Evolutionary conservation across 495 filamentous ascomycete genomes (phyloP), one percentile per base, ranked within the genome.

Genomic region (Trichoderma virens): DNA sequence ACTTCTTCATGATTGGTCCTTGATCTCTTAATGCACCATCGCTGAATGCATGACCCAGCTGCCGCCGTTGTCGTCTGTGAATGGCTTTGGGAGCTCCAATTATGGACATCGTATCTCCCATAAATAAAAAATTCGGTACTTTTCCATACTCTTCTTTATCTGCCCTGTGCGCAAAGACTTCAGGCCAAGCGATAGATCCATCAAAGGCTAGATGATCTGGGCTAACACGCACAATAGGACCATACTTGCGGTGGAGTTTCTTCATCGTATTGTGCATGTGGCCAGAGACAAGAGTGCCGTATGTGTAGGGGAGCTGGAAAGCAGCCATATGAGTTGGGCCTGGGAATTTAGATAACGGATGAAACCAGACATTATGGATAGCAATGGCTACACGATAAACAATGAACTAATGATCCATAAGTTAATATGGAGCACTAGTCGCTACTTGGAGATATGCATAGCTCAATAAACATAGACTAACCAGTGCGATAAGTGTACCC

Each of bases 171-270:
- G 80, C 82, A 64, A 88, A 85, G 61, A 90, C 85, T 62, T 86
- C 84, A 27, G 79, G 78, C 75, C 79, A 86, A 3, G 85, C 83
- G 2, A 74, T 66, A 0, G 79, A 72, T 2, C 78, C 75, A 63
- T 73, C 79, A 72, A 85, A 87, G 2, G 80, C 81, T 0, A 90
- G 69, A 45, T 85, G 77, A 39, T 80, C 73, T 0, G 87, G 86
- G 0, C 76, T 72, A 13, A 88, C 69, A 2, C 88, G 84, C 0
- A 90, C 76, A 32, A 83, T 69, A 20, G 74, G 73, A 30, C 83
- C 82, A 62, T 85, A 82, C 45, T 68, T 74, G 60, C 79, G 71
- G 67, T 86, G 83, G 5, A 84, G 67, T 2, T 64, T 25, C n/a
- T 64, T 41, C 1, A 75, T 47, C 35, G 25, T 35, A 11, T 39